A percentile compares a stretch with the other conserved stretches of the same genome.
These are phyloP conservation scores for Chlorella vulgaris DNA, from an alignment of 139 green algal genomes.

Conservation along the genomic window DNA sequence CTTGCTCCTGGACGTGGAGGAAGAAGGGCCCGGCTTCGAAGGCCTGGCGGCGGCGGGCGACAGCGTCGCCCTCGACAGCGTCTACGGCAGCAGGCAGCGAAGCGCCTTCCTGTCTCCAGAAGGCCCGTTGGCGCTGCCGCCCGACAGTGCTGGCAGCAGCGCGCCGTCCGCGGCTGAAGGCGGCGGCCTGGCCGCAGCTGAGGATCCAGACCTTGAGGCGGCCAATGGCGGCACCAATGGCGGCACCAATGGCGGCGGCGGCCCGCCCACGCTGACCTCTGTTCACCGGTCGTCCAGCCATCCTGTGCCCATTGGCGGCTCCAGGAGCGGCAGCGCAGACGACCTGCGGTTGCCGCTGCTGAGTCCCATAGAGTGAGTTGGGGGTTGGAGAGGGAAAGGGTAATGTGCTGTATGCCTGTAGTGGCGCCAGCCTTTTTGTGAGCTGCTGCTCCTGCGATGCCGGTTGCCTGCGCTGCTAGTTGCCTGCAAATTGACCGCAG, in stretches of 20 bases:
- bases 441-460: too few species aligned
- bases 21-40: too few species aligned
- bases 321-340: not conserved
- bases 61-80: not conserved
- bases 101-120: not conserved
- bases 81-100: not conserved
- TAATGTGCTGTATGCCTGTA: too few species aligned
- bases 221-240: not conserved
- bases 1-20: not conserved
- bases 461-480: too few species aligned
- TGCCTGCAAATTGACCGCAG: too few species aligned
- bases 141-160: conserved; percentile 4
- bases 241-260: not conserved
- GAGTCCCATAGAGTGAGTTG: conserved; percentile 8
- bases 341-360: not conserved
- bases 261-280: not conserved
- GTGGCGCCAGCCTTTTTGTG: too few species aligned
- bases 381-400: too few species aligned
- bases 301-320: conserved; percentile 3
- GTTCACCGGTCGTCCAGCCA: not conserved
- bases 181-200: not conserved
- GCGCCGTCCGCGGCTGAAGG: not conserved
- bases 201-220: too few species aligned
- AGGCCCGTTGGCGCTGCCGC: not conserved
- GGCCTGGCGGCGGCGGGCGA: too few species aligned